These are phyloP conservation scores for Telopea speciosissima DNA, from an alignment of 177 flowering plant species.

Conservation along the genomic window DNA sequence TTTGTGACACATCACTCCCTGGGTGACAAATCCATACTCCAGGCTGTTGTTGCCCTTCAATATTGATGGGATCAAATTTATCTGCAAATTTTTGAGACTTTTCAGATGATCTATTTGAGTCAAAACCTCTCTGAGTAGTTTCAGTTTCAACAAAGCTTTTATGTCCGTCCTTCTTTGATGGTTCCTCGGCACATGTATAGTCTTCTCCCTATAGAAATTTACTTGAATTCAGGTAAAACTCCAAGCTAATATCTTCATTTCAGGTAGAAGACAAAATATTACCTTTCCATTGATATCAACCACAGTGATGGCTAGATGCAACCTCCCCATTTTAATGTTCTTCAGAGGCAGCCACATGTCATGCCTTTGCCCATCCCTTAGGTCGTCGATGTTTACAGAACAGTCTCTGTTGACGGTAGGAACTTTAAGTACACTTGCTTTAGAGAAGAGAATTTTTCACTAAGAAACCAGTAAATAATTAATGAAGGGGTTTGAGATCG, in stretches of 20 bases:
- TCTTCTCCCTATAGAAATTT: constrained; percentile 33
- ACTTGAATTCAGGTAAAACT: constrained; percentile 7
- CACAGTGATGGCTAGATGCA: constrained; percentile 79
- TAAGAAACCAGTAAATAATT: background rate
- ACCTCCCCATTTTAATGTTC: constrained; percentile 71
- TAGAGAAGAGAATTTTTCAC: background rate
- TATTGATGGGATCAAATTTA: constrained; percentile 65
- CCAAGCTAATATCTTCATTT: background rate
- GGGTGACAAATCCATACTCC: constrained; percentile 90
- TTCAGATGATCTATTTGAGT: constrained; percentile 24
- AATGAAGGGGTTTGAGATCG: background rate
- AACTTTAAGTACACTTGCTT: background rate
- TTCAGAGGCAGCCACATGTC: constrained; percentile 90
- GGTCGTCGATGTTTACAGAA: constrained; percentile 48
- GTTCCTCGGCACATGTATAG: constrained; percentile 17
- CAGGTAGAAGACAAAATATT: constrained; percentile 2
- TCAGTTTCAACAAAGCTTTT: constrained; percentile 22
- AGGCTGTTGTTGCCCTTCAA: constrained; percentile 62
- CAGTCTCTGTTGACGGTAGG: constrained; percentile 46
- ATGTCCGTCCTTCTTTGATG: constrained; percentile 23
- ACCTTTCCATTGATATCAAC: constrained; percentile 57
- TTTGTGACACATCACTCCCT: constrained; percentile 59
- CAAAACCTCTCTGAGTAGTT: constrained; percentile 22
- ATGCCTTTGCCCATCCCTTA: constrained; percentile 66
- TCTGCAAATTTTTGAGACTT: constrained; percentile 40